Percentiles rank a stretch among this genome's conserved stretches.
Conservation (phyloP, 2,329 filamentous ascomycete species). For the Fusarium sterilihyphosum region DNA sequence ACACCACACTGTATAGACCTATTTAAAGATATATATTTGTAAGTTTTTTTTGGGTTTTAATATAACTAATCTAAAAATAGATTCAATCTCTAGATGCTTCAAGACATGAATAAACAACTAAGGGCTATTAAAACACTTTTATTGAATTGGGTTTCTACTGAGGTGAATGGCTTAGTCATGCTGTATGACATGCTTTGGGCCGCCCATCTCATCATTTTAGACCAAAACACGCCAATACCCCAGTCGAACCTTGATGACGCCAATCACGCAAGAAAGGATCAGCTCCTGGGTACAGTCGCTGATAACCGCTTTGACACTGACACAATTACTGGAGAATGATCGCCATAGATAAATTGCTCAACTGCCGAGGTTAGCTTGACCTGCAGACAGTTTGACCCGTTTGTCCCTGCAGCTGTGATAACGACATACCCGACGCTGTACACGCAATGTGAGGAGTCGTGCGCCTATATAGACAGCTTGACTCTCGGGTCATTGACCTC, state of each 20-base stretch:
- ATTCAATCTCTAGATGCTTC: no score
- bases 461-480: background rate
- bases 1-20: background rate
- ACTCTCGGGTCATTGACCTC: rapidly evolving
- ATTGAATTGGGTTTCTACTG: background rate
- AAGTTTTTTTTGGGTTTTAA: no score
- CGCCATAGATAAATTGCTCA: background rate
- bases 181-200: background rate
- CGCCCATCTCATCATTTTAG: background rate
- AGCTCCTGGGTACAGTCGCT: background rate
- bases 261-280: background rate
- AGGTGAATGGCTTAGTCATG: background rate
- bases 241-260: background rate
- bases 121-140: rapidly evolving
- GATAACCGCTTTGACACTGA: background rate
- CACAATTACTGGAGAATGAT: background rate
- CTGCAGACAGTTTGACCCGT: background rate
- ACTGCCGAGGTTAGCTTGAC: background rate
- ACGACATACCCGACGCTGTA: background rate
- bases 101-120: background rate
- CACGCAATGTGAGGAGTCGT: background rate
- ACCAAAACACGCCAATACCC: background rate
- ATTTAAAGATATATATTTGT: background rate
- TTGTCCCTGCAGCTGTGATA: background rate
- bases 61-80: no score